Base-by-base conservation (phyloP, 192 early-diverging fungal genomes). In the Tieghemiomyces parasiticus region DNA sequence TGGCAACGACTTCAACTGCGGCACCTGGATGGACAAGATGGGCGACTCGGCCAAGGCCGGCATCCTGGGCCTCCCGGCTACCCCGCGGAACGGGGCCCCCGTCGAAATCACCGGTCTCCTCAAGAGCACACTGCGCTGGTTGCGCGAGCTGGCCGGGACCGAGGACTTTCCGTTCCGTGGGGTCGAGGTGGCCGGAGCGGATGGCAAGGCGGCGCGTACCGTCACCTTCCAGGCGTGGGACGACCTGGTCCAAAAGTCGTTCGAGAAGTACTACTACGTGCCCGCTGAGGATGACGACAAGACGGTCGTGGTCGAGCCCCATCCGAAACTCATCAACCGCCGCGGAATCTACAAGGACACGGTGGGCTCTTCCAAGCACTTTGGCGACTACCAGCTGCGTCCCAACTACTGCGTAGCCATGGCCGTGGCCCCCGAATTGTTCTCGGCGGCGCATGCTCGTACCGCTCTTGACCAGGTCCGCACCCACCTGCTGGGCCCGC, bases 21-120 rank as follows among this genome's bases (percentile, higher is more conserved):
- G 96, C 29, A 97, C 93, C 0, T 99, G 94, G 96, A 97, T 97
- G 93, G 96, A 97, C 73, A 99, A 96, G 70, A 91, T 90, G 88
- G 88, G 89, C 19, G 92, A 95, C 69, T 91, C 86, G 30, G 85
- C 81, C 38, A 93, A 90, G 72, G 94, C 96, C n/a, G 84, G 87
- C 8, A 97, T 80, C 35, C 84, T 85, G 31, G 96, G 96, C 2
- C 63, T 86, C 26, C 96, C 94, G 0, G 91, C 85, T 0, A 99
- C 91, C 2, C 91, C 94, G 51, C 82, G 94, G 35, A 90, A 99
- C 65, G 94, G 96, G 28, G 85, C 88, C 0, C 79, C 78, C 24
- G 76, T 96, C 19, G 94, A 99, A 73, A 92, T 99, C 67, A 81
- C 87, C 35, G 94, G 94, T 19, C 64, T 99, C 58, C 67, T 87